Evolutionary conservation across 176 grass and related monocot genomes (phyloP).

Genomic region (Paspalum notatum): DNA sequence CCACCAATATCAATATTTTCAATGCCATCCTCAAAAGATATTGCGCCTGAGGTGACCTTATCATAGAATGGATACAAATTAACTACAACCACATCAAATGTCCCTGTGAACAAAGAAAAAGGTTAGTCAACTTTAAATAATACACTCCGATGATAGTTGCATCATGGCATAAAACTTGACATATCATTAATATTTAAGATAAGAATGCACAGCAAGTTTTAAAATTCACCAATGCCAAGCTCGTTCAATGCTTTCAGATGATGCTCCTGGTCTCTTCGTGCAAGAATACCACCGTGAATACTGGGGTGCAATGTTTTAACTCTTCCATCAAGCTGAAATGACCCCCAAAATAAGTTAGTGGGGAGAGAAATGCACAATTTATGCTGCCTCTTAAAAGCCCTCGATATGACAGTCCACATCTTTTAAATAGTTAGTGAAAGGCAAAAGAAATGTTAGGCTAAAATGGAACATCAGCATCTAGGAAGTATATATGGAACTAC

Average conservation of each 20-base stretch:
- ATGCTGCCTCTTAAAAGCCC: not conserved
- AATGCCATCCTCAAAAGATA: constrained; percentile 94
- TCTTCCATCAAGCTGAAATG: constrained; percentile 63
- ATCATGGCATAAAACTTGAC: not conserved
- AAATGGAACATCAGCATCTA: constrained; percentile 10
- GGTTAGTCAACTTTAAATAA: constrained; percentile 18
- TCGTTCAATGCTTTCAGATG: constrained; percentile 81
- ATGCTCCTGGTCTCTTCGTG: constrained; percentile 79
- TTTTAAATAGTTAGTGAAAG: not conserved
- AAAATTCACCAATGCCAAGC: constrained; percentile 70
- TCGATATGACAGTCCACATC: not conserved
- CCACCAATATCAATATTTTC: constrained; percentile 99
- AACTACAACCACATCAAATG: constrained; percentile 96
- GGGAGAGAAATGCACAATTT: not conserved
- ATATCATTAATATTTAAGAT: not conserved
- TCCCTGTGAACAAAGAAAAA: constrained; percentile 47
- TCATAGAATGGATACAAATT: constrained; percentile 96
- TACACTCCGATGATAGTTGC: not conserved
- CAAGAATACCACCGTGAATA: constrained; percentile 97
- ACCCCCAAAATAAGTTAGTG: not conserved
- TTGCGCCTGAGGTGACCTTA: constrained; percentile 74
- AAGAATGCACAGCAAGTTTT: not conserved
- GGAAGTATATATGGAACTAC: not conserved
- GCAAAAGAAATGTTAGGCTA: not conserved
- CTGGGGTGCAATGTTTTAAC: constrained; percentile 96